phyloP scores from a whole-genome alignment of 108 stramenopile genomes.

The Skeletonema menzelii region DNA sequence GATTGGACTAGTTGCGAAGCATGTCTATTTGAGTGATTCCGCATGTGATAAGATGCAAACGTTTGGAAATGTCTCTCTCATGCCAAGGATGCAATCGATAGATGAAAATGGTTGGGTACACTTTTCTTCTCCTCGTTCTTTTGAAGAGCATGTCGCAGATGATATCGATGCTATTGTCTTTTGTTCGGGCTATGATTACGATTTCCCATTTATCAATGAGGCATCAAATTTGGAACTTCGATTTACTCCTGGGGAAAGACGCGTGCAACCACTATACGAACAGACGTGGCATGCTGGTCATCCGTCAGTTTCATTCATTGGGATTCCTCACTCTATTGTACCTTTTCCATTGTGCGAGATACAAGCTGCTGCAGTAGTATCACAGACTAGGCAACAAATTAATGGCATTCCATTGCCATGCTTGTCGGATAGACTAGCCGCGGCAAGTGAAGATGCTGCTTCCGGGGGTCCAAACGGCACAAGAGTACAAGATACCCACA shows the following conservation, averaged over 20 bases:
- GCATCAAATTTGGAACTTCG: conserved; percentile 41
- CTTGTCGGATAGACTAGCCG: conserved; percentile 37
- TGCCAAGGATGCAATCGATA: conserved; percentile 62
- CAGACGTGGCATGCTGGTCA: conserved; percentile 89
- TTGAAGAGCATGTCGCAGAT: conserved; percentile 15
- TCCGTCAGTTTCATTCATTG: conserved; percentile 83
- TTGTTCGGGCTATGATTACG: conserved; percentile 90
- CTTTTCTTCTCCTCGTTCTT: conserved; percentile 41
- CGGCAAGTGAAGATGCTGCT: conserved; percentile 51
- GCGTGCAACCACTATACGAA: conserved; percentile 79
- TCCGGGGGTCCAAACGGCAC: conserved; percentile 54
- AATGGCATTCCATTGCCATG: conserved; percentile 36
- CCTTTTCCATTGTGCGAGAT: conserved; percentile 91
- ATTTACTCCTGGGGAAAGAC: conserved; percentile 51
- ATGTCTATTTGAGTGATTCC: conserved; percentile 83
- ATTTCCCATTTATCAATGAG: conserved; percentile 79
- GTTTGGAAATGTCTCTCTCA: conserved; percentile 55
- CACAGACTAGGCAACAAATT: conserved; percentile 24
- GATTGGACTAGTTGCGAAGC: conserved; percentile 60
- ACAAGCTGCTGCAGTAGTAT: conserved; percentile 71
- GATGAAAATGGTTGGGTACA: conserved; percentile 49
- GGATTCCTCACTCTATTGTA: conserved; percentile 84
- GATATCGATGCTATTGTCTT: conserved; percentile 78
- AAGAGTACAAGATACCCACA: conserved; percentile 80
- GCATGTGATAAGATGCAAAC: conserved; percentile 35